Conservation (phyloP, 352 stramenopile species). For the Plasmopara viticola region DNA sequence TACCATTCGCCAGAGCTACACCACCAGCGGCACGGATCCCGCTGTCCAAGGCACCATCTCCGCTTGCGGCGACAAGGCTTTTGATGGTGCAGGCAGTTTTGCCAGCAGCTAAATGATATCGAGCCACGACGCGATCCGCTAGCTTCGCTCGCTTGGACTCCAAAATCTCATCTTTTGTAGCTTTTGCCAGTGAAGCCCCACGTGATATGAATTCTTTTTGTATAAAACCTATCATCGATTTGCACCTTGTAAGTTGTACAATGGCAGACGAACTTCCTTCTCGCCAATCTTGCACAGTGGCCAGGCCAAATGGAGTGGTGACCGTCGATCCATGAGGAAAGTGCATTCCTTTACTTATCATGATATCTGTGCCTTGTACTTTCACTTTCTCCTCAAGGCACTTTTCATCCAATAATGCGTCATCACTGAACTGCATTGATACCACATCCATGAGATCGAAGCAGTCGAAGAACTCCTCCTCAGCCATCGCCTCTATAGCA, state of each 20-base stretch:
- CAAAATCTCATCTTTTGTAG: conserved; percentile 27
- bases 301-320: conserved; percentile 62
- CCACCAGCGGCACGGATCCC: conserved; percentile 72
- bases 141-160: conserved; percentile 52
- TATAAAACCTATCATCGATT: conserved; percentile 42
- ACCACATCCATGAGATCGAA: conserved; percentile 60
- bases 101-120: conserved; percentile 40
- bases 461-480: conserved; percentile 86
- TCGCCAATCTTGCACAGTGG: conserved; percentile 47
- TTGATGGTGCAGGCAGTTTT: conserved; percentile 31
- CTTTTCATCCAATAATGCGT: conserved; percentile 16
- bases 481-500: conserved; percentile 50
- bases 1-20: conserved; percentile 67
- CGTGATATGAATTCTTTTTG: conserved; percentile 53
- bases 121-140: conserved; percentile 50
- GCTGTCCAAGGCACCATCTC: conserved; percentile 63
- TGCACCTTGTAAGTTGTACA: not conserved
- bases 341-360: conserved; percentile 3
- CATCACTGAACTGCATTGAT: conserved; percentile 32
- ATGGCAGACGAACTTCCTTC: conserved; percentile 4
- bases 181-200: conserved; percentile 47
- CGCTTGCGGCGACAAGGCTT: conserved; percentile 46
- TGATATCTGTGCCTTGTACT: conserved; percentile 3
- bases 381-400: conserved; percentile 8
- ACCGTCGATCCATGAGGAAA: conserved; percentile 59